These are phyloP conservation scores for Ceraceosorus guamensis DNA, from an alignment of 1,284 basidiomycete genomes.

Conservation along the genomic window DNA sequence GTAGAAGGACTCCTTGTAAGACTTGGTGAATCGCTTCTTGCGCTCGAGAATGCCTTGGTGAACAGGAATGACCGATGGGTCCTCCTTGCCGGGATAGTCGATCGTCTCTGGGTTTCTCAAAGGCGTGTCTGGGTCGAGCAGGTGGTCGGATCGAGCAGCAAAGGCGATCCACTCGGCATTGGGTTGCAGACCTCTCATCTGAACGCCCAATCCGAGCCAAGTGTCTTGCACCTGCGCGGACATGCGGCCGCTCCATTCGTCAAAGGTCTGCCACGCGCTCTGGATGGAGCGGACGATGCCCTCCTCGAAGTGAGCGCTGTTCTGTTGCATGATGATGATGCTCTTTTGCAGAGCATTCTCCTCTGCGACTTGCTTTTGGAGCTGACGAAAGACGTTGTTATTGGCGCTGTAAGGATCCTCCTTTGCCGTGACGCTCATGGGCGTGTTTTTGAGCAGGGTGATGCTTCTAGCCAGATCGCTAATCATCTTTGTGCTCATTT, in stretches of 20 bases:
- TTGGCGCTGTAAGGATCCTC: slow-evolving; percentile 78
- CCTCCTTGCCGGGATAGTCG: slow-evolving; percentile 86
- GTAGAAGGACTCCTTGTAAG: slow-evolving; percentile 71
- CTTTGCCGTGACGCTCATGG: slow-evolving; percentile 73
- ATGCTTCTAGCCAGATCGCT: slow-evolving; percentile 81
- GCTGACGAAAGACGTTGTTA: slow-evolving; percentile 72
- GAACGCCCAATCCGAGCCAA: slow-evolving; percentile 66
- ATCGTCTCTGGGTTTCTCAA: slow-evolving; percentile 57
- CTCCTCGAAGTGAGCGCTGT: slow-evolving; percentile 93
- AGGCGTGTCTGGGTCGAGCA: slow-evolving; percentile 90
- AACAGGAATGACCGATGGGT: slow-evolving; percentile 77
- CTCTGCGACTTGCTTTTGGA: slow-evolving; percentile 82
- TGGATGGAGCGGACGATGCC: slow-evolving; percentile 92
- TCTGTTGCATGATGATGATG: slow-evolving; percentile 97
- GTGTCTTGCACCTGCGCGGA: slow-evolving; percentile 70
- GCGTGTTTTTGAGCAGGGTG: slow-evolving; percentile 88
- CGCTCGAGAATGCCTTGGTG: slow-evolving; percentile 88
- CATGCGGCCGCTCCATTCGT: slow-evolving; percentile 87
- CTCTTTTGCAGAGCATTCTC: slow-evolving; percentile 97
- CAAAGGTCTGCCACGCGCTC: slow-evolving; percentile 93
- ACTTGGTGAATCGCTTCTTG: slow-evolving; percentile 91
- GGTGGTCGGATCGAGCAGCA: slow-evolving; percentile 84
- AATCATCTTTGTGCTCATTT: slow-evolving; percentile 77
- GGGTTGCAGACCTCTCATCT: slow-evolving; percentile 77
- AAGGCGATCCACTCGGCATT: slow-evolving; percentile 97